Conservation (phyloP, 108 stramenopile species). For the Mediolabrus comicus region DNA sequence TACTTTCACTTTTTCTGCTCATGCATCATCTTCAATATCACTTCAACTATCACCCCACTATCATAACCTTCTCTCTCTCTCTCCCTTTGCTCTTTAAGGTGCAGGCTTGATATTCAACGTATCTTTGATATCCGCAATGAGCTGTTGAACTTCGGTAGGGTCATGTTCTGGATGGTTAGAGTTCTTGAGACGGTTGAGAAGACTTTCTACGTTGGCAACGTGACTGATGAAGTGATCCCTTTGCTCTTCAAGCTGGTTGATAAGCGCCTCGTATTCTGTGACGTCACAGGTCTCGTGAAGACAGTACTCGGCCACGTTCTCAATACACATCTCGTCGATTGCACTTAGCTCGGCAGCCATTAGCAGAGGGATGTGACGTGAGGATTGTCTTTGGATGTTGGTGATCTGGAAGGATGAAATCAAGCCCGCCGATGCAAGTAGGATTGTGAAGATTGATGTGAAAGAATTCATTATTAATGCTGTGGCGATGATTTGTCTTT, state of each 20-base stretch:
- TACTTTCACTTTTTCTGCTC: too few relatives aligned
- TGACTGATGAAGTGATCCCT: slow-evolving; percentile 28
- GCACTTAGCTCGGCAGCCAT: slow-evolving; percentile 27
- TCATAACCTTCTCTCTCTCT: too few relatives aligned
- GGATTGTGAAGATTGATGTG: background rate
- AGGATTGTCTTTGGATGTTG: background rate
- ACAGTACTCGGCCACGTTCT: slow-evolving; percentile 55
- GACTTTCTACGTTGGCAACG: slow-evolving; percentile 37
- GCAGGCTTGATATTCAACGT: slow-evolving; percentile 1
- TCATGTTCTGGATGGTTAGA: slow-evolving; percentile 35
- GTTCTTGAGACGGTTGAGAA: slow-evolving; percentile 26
- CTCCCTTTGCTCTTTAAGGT: too few relatives aligned
- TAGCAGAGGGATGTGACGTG: slow-evolving; percentile 3
- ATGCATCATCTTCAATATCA: too few relatives aligned
- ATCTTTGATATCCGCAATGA: slow-evolving; percentile 22
- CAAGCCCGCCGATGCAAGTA: background rate
- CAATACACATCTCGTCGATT: slow-evolving; percentile 54
- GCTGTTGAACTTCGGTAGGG: slow-evolving; percentile 13
- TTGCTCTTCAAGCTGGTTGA: slow-evolving; percentile 53
- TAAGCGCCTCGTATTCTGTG: slow-evolving; percentile 50
- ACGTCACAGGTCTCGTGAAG: slow-evolving; percentile 48
- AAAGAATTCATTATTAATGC: background rate
- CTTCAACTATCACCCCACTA: too few relatives aligned
- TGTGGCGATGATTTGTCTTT: background rate
- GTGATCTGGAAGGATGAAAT: background rate